Base-by-base conservation (phyloP, 1,284 basidiomycete species). In the Puccinia hordei region DNA sequence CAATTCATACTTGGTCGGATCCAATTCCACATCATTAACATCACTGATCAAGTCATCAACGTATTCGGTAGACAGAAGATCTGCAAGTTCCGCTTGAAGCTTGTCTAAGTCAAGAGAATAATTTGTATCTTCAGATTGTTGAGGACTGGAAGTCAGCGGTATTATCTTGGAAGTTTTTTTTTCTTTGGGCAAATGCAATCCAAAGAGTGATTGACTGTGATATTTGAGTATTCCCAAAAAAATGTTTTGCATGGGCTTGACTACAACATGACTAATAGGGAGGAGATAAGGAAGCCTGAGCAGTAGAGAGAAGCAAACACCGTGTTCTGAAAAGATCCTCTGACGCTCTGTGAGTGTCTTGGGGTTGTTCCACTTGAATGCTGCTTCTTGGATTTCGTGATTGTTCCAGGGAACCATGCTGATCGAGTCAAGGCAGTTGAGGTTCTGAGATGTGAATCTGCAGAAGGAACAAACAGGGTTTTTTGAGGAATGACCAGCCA, bases 381-480 rank as follows among this genome's bases (percentile, higher is more conserved):
- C 22, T 51, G 46, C 41, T 72, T 27, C 22, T 35, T 19, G 22
- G 53, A 49, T 41, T 24, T 51, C 69, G 13, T 10, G 41, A 22
- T 27, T 24, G n/a, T 44, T 49, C 19, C 69, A 19, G n/a, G 41
- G 46, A 27, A 22, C 53, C 69, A 41, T 49, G 30, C 2, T 49
- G 24, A 17, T 27, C 30, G n/a, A 72, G 27, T 72, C 35, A 2
- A 72, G 6, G 27, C 22, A 15, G 10, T 72, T 30, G 12, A 27
- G 46, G 17, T 44, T 49, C 15, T 49, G 19, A 22, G 24, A 24
- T 9, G 22, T n/a, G 24, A 72, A 10, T 49, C 51, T 49, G 53
- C 69, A 72, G 22, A 72, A 51, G n/a, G 69, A 72, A 35, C 69
- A 72, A 51, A 72, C 46, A n/a, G 15, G 35, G 13, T 44, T 44